phyloP scores from a whole-genome alignment of 345 rosid genomes.

The Noccaea caerulescens region DNA sequence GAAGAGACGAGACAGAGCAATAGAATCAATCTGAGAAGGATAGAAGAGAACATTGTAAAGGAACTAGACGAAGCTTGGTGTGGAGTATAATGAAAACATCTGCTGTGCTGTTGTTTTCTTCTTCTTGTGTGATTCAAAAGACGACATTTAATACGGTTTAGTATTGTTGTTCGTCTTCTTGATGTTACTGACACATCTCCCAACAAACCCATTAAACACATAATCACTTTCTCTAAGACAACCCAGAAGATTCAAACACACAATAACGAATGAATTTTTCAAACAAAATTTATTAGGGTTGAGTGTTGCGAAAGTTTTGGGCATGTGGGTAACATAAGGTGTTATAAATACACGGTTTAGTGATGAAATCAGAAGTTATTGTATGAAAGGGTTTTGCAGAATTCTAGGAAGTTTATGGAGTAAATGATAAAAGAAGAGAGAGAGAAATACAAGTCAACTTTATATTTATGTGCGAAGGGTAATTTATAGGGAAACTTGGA shows the following conservation, averaged over 20 bases:
- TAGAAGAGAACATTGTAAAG: constrained; percentile 48
- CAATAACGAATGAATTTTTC: constrained; percentile 33
- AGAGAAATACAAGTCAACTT: constrained; percentile 20
- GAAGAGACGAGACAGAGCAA: constrained; percentile 54
- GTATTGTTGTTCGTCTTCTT: constrained; percentile 49
- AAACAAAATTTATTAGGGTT: constrained; percentile 44
- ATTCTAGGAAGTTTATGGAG: background rate
- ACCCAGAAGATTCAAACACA: constrained; percentile 28
- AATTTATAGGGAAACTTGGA: constrained; percentile 33
- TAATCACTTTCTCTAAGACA: constrained; percentile 51
- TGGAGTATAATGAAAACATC: constrained; percentile 46
- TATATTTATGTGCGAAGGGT: constrained; percentile 14
- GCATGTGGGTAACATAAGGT: constrained; percentile 63
- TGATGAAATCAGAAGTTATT: constrained; percentile 48
- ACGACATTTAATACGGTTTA: constrained; percentile 52
- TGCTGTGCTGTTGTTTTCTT: constrained; percentile 44
- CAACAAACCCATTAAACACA: constrained; percentile 46
- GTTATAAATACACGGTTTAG: constrained; percentile 55
- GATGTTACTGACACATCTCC: constrained; percentile 49
- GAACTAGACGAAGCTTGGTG: constrained; percentile 46
- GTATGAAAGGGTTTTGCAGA: constrained; percentile 15
- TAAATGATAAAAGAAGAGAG: constrained; percentile 9
- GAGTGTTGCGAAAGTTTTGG: constrained; percentile 58
- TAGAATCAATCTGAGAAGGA: constrained; percentile 52
- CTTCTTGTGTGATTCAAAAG: constrained; percentile 59